Base-by-base conservation (phyloP, 2,329 filamentous ascomycete genomes). In the Knoxdaviesia capensis region DNA sequence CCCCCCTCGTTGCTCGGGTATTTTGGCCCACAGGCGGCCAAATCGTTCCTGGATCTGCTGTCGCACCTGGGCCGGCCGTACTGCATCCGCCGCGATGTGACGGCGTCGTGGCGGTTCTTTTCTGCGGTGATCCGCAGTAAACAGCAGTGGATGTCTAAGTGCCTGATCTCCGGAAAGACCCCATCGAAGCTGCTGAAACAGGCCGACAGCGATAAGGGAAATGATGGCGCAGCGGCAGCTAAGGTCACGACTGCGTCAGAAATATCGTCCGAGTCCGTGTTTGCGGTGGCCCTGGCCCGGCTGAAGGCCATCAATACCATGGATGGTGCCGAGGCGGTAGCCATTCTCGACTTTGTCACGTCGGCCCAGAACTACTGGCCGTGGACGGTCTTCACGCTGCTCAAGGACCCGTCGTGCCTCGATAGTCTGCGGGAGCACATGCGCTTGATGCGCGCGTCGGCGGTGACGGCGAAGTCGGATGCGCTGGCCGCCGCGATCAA, bases 91-190 rank as follows among this genome's bases (percentile, higher is more conserved):
- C 57, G 65, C 5, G 72, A 85, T 42, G 74, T 80, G 36, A 70
- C 74, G 36, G 66, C 68, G 6, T 79, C 85, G 20, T 98, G 88
- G 90, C 74, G 73, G 44, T 77, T 98, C 52, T 75, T 96, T 42
- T 82, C 87, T 3, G 77, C 80, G 3, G 79, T 96, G 39, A 73
- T 98, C 46, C 80, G 81, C 49, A 87, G 85, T 54, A 78, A 85
- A 47, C 90, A 98, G 55, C 87, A 94, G 54, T 96, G 88, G 83
- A 83, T 98, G 63, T 84, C 88, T 0, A 84, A 94, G 47, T 93
- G 87, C 53, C 68, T 98, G 6, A 73, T 96, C 35, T 94, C 86
- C 6, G 90, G 87, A 28, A 80, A 77, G 53, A 85, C 85, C 1
- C 86, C 88, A 4, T 75, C 82, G 47, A 77, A 90, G 50, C 38